A percentile compares a stretch with the other conserved stretches of the same genome.
phyloP scores from a whole-genome alignment of 257 asterid species.

The Handroanthus guayacan region DNA sequence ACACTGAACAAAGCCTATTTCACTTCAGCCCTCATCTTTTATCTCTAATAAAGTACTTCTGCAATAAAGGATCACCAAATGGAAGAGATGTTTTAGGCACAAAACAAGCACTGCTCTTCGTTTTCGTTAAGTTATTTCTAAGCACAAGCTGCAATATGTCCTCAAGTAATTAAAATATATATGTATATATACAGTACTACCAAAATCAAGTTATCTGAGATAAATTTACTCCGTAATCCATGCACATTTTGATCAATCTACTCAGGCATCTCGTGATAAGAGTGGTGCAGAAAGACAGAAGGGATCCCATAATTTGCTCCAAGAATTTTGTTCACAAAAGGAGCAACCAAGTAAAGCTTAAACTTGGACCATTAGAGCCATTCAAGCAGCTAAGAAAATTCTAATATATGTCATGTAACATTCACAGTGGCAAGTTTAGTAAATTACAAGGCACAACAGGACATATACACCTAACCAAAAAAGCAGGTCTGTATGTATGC shows the following conservation, averaged over 20 bases:
- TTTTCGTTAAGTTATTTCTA: neutral
- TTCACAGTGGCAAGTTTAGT: neutral
- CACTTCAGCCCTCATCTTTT: neutral
- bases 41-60: neutral
- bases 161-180: neutral
- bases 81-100: neutral
- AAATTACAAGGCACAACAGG: neutral
- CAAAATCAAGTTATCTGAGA: constrained; percentile 1
- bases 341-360: neutral
- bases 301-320: neutral
- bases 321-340: constrained; percentile 9
- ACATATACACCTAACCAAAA: neutral
- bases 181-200: neutral
- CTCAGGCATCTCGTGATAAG: neutral
- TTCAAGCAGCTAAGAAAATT: neutral
- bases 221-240: neutral
- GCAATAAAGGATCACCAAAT: constrained; percentile 5
- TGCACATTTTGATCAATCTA: constrained; percentile 7
- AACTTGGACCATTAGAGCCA: neutral
- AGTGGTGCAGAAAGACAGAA: constrained; percentile 12
- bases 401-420: neutral
- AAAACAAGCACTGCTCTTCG: neutral
- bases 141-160: neutral
- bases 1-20: constrained; percentile 7
- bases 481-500: neutral